Conservation (phyloP, 306 rosid genomes). For the Ormosia emarginata region DNA sequence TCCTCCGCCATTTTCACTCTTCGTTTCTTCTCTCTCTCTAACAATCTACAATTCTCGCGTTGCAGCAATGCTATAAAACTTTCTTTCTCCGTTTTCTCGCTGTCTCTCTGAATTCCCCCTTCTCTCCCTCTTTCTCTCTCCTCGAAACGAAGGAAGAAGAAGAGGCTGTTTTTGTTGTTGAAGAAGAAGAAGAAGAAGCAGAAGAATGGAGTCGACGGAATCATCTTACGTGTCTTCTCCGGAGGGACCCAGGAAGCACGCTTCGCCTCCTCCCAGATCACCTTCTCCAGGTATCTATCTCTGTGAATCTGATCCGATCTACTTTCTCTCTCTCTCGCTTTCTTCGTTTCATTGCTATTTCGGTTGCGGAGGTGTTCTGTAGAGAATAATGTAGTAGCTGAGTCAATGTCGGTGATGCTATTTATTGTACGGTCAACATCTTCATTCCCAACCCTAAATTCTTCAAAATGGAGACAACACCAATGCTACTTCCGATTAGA, state of each 20-base stretch:
- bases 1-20: background rate
- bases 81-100: background rate
- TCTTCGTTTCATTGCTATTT: background rate
- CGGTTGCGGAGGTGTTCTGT: background rate
- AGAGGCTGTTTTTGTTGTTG: background rate
- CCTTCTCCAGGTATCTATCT: constrained; percentile 57
- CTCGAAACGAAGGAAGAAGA: constrained; percentile 26
- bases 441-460: constrained; percentile 31
- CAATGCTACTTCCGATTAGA: constrained; percentile 11
- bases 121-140: constrained; percentile 25
- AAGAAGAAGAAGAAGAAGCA: constrained; percentile 3
- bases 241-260: constrained; percentile 71
- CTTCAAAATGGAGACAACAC: background rate
- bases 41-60: background rate
- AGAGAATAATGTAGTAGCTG: constrained; percentile 5
- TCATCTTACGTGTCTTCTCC: constrained; percentile 91
- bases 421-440: constrained; percentile 31
- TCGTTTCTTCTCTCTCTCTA: background rate
- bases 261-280: constrained; percentile 75
- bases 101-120: constrained; percentile 20
- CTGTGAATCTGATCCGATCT: constrained; percentile 63
- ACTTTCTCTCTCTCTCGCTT: constrained; percentile 12
- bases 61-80: constrained; percentile 8
- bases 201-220: constrained; percentile 86
- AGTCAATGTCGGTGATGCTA: constrained; percentile 21